Percentiles rank a stretch among this genome's conserved stretches.
These are phyloP conservation scores for Heimioporus punctisporus DNA, from an alignment of 1,284 basidiomycete species.

Conservation along the genomic window DNA sequence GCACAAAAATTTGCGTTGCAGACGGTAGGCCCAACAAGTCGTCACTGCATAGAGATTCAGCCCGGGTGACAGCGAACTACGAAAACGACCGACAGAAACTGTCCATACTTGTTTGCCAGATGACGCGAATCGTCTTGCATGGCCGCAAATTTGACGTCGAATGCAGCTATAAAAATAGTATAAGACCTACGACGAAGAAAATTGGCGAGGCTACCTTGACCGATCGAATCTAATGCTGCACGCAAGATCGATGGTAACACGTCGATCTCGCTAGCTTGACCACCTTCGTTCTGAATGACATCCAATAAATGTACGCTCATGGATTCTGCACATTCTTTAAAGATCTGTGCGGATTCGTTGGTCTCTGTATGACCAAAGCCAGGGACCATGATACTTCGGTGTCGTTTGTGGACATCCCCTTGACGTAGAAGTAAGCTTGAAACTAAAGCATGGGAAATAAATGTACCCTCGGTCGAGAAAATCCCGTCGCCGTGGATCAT, in stretches of 20 bases:
- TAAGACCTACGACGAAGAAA: neutral
- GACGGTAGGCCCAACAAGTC: constrained; percentile 23
- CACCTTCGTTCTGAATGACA: neutral
- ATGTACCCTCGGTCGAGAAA: constrained; percentile 41
- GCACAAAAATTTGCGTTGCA: constrained; percentile 15
- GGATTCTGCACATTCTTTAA: neutral
- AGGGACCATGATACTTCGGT: neutral
- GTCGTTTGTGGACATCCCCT: neutral
- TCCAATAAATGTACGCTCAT: neutral
- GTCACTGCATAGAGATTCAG: constrained; percentile 6
- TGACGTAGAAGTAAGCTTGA: neutral
- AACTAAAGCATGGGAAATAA: neutral
- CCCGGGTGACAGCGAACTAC: neutral
- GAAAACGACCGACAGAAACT: constrained; percentile 33
- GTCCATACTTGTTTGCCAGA: constrained; percentile 35
- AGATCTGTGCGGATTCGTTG: neutral
- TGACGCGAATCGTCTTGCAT: constrained; percentile 39
- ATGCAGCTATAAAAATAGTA: constrained; percentile 34
- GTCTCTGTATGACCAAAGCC: neutral
- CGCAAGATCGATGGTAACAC: neutral
- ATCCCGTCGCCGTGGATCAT: constrained; percentile 38
- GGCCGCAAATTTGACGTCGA: constrained; percentile 41
- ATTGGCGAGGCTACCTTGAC: neutral
- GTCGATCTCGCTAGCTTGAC: neutral
- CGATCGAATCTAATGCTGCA: neutral